A percentile compares a stretch with the other conserved stretches of the same genome.
Evolutionary conservation across 2,329 filamentous ascomycete genomes (phyloP).

Genomic region (Cordyceps militaris): DNA sequence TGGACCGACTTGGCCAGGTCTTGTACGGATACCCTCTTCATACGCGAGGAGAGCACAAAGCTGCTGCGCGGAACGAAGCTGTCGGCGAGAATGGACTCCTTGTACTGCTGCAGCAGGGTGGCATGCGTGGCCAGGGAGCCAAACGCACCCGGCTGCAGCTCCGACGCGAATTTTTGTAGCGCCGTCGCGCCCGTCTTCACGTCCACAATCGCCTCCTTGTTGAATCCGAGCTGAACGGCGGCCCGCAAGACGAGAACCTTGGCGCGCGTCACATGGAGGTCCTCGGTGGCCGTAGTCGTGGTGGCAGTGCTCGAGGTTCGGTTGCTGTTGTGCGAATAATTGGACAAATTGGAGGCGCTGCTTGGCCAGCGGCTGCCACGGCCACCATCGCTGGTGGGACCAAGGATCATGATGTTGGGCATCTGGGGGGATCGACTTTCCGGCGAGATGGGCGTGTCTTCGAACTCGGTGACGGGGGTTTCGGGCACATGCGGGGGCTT

Average conservation of each 20-base stretch:
- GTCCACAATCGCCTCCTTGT: constrained; percentile 46
- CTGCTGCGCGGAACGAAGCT: constrained; percentile 42
- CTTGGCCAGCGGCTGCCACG: constrained; percentile 72
- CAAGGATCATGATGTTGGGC: constrained; percentile 83
- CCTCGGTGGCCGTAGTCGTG: constrained; percentile 61
- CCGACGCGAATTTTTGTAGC: constrained; percentile 69
- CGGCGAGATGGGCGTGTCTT: constrained; percentile 78
- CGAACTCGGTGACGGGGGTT: constrained; percentile 91
- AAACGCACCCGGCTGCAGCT: constrained; percentile 69
- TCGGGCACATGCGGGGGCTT: constrained; percentile 58
- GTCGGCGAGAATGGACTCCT: constrained; percentile 70
- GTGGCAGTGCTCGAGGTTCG: constrained; percentile 66
- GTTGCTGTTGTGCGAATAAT: constrained; percentile 65
- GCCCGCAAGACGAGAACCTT: constrained; percentile 78
- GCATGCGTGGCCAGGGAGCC: constrained; percentile 65
- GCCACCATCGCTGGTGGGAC: constrained; percentile 54
- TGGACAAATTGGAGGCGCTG: constrained; percentile 69
- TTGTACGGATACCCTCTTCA: constrained; percentile 55
- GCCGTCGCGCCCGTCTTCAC: constrained; percentile 42
- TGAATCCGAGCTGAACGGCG: constrained; percentile 77
- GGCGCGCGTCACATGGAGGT: constrained; percentile 68
- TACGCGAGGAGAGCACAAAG: constrained; percentile 39
- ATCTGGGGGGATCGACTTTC: constrained; percentile 68
- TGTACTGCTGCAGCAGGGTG: constrained; percentile 69
- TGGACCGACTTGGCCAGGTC: constrained; percentile 75